Conservation (phyloP, 1,284 basidiomycete genomes). For the Puccinia coronata region DNA sequence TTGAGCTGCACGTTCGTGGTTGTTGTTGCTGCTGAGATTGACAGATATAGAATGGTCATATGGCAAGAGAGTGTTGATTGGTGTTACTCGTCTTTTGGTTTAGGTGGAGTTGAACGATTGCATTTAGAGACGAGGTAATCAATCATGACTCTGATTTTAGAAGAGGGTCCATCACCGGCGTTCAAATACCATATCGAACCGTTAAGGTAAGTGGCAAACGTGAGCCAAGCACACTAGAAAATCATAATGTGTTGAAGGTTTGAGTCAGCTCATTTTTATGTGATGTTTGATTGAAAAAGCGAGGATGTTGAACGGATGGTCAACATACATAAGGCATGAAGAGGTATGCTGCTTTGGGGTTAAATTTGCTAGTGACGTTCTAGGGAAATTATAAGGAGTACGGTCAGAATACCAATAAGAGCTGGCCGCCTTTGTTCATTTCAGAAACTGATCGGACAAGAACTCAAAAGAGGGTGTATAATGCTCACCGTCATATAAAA, state of each 20-base stretch:
- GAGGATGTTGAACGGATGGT: not conserved
- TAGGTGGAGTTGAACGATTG: not conserved
- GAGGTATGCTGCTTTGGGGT: slow-evolving; percentile 47
- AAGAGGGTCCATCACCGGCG: not conserved
- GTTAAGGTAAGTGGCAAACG: slow-evolving; percentile 56
- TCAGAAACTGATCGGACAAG: slow-evolving; percentile 11
- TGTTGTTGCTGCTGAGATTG: no score
- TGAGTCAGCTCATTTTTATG: not conserved
- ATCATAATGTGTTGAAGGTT: not conserved
- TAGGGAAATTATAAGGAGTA: not conserved
- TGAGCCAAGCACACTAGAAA: slow-evolving; percentile 51
- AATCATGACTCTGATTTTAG: not conserved
- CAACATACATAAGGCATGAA: slow-evolving; percentile 47
- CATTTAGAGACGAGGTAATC: slow-evolving; percentile 6
- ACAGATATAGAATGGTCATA: no score
- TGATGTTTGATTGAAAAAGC: not conserved
- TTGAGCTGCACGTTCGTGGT: no score
- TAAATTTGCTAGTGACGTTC: slow-evolving; percentile 53
- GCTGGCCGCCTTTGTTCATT: no score
- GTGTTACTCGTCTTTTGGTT: slow-evolving; percentile 6
- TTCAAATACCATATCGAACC: slow-evolving; percentile 55
- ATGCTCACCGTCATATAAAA: slow-evolving; percentile 53
- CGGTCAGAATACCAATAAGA: not conserved
- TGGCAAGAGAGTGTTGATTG: no score
- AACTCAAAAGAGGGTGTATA: not conserved